phyloP scores from a whole-genome alignment of 2,329 filamentous ascomycete species.

The Colletotrichum ledebouriae region DNA sequence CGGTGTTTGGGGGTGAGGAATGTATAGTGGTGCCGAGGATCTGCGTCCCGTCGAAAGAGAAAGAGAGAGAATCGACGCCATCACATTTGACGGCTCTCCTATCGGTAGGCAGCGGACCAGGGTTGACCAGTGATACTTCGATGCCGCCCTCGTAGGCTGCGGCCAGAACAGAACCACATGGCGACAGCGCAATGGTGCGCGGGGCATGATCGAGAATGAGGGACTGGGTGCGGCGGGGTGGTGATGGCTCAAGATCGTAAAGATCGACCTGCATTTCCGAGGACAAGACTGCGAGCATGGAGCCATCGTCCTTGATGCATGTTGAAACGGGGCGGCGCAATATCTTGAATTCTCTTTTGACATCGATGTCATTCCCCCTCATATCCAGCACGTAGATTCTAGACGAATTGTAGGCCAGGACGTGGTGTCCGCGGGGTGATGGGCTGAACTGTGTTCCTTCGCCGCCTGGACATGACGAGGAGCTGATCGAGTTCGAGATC shows the following conservation, averaged over 20 bases:
- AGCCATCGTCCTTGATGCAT: constrained; percentile 84
- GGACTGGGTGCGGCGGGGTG: constrained; percentile 79
- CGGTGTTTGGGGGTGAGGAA: constrained; percentile 75
- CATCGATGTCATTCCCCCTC: constrained; percentile 68
- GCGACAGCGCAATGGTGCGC: constrained; percentile 82
- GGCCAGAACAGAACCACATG: constrained; percentile 84
- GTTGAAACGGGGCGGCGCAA: constrained; percentile 80
- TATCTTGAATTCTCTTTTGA: constrained; percentile 85
- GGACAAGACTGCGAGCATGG: constrained; percentile 82
- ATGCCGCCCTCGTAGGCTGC: constrained; percentile 91
- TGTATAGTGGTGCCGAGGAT: constrained; percentile 81
- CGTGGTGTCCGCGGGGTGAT: constrained; percentile 79
- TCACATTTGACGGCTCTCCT: constrained; percentile 84
- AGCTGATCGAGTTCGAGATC: constrained; percentile 86
- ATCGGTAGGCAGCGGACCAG: constrained; percentile 73
- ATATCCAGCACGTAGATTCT: constrained; percentile 85
- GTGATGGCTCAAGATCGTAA: constrained; percentile 77
- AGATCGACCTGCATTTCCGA: constrained; percentile 87
- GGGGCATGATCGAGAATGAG: constrained; percentile 84
- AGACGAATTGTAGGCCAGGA: constrained; percentile 88
- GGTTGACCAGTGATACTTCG: constrained; percentile 82
- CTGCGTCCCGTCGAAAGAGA: constrained; percentile 83
- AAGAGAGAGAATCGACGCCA: constrained; percentile 78
- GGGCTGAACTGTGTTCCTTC: constrained; percentile 89
- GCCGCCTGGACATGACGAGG: constrained; percentile 83